Evolutionary conservation across 2,329 filamentous ascomycete species (phyloP), one percentile per base, ranked within the genome.

Genomic region (Aspergillus sp.): DNA sequence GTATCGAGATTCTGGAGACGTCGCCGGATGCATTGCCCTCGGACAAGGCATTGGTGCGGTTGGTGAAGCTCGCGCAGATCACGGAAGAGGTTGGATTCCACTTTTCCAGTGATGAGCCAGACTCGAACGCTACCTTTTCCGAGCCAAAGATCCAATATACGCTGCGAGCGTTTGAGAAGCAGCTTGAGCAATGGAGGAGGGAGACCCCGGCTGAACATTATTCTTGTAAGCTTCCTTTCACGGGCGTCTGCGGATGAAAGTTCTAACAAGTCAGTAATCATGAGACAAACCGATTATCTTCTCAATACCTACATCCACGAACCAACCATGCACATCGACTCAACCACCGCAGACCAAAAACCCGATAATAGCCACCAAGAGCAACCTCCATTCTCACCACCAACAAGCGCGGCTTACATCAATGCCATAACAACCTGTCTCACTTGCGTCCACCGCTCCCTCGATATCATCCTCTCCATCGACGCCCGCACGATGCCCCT

Each of bases 241-340:
- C 19, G 27, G 3, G 3, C 33, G n/a, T 30, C 6, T 29, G 19
- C 3, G 43, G 41, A 32, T 32, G 30, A 32, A 9, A 9, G 30
- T 32, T 33, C 48, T 51, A 28, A 53, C 27, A 9, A 50, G 33
- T 39, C 39, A 82, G 82, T 78, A n/a, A 74, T 79, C 0, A 70
- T 88, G 41, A 69, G 71, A 12, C 75, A 88, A 53, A 78, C 78
- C 50, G 81, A 86, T 53, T 73, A 82, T 52, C 76, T 84, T 2
- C 62, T 87, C 33, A 83, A 76, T 51, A 70, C 90, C 3, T 88
- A 86, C 60, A 82, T 89, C 71, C 83, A 90, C 61, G 86, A 90
- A 64, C 79, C 86, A 45, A 81, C 79, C 2, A 78, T 90, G 52
- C 82, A 87, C 52, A 73, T 78, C 6, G 81, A 86, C 44, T 76